Base-by-base conservation (phyloP, 31 red algal species). In the Asparagopsis taxiformis region DNA sequence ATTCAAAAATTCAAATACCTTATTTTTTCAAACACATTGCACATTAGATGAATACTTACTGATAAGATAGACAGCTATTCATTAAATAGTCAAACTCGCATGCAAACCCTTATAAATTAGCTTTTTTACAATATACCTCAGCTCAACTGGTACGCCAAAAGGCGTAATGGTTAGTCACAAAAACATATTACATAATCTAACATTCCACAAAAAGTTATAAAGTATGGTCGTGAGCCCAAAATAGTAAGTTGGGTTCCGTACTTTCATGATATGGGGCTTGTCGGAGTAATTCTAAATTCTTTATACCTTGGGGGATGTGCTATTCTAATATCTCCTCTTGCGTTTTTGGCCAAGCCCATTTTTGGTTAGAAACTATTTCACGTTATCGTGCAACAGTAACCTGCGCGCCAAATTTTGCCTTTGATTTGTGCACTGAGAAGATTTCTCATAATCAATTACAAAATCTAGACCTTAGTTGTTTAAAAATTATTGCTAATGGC, bases 141-240 rank as follows among this genome's bases (percentile, higher is more conserved):
- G 59, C 35, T 63, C 59, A 31, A 63, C 59, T 32, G 21, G 26
- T 20, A 20, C 23, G 24, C 59, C 59, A 24, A 63, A 63, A 34
- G 59, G 59, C n/a, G 59, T 63, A 19, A 63, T 63, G 59, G 31
- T 63, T 63, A 63, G 28, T 32, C 59, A 63, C 59, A 28, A 63
- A 20, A 63, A 63, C 31, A 28, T 63, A 20, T 21, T 34, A 20
- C 59, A 63, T 34, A 63, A 63, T 63, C 35, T 31, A 34, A 31
- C 24, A 34, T 19, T 63, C 19, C 29, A 33, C 59, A 63, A 28
- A 63, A 63, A 28, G 59, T 19, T 32, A 21, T 31, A 20, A 23
- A 63, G 31, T 19, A 28, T 34, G 24, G 19, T 34, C 28, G 35
- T 31, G 31, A 63, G 21, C 29, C 59, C 23, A 34, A 33, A 28